Evolutionary conservation across 805 yeast species (phyloP).

Genomic region (Metschnikowia lochheadii): DNA sequence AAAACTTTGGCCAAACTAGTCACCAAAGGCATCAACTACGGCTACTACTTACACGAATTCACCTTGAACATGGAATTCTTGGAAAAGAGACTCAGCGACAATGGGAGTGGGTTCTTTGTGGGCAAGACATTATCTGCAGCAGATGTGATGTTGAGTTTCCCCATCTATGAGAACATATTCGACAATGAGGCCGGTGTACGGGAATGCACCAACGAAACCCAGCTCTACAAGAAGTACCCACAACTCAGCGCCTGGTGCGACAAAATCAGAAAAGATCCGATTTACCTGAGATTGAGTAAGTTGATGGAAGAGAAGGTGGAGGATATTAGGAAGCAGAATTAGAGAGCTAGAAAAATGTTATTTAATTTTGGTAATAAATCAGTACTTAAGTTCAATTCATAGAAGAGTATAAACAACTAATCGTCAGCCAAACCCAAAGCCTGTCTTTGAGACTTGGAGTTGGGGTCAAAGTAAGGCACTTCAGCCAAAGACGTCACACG

Average conservation of each 20-base stretch:
- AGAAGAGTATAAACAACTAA: constrained; percentile 4
- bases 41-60: constrained; percentile 48
- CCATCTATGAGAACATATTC: constrained; percentile 24
- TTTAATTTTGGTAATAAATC: too few species aligned
- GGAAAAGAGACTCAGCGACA: constrained; percentile 33
- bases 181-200: constrained; percentile 34
- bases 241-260: constrained; percentile 37
- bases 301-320: constrained; percentile 29
- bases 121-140: constrained; percentile 51
- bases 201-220: constrained; percentile 33
- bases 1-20: constrained; percentile 42
- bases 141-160: constrained; percentile 52
- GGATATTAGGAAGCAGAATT: constrained; percentile 9
- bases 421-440: constrained; percentile 38
- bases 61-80: constrained; percentile 35
- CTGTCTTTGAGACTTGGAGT: constrained; percentile 51
- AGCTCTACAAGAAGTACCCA: constrained; percentile 31
- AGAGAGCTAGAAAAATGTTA: background rate
- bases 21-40: constrained; percentile 43
- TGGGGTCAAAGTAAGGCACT: constrained; percentile 46
- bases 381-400: too few species aligned
- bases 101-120: constrained; percentile 41
- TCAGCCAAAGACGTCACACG: constrained; percentile 51
- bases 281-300: constrained; percentile 27
- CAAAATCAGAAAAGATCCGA: constrained; percentile 29